phyloP scores from a whole-genome alignment of 768 basidiomycete genomes.

The Trametes punicea region DNA sequence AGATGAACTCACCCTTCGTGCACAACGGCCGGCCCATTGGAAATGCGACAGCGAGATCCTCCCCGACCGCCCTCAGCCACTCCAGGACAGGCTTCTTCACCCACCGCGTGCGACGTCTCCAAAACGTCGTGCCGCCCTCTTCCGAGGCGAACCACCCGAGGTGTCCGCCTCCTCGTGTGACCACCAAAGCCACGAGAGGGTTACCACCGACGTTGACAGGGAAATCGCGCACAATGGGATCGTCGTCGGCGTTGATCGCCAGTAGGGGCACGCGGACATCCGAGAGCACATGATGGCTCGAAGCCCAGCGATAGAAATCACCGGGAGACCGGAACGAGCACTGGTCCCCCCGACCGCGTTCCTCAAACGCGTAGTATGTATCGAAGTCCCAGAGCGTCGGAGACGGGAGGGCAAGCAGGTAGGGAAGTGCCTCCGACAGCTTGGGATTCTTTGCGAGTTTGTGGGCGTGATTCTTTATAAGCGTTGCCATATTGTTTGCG shows the following conservation, averaged over 20 bases:
- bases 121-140: not conserved
- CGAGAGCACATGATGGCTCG: constrained; percentile 58
- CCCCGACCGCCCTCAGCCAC: constrained; percentile 59
- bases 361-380: constrained; percentile 26
- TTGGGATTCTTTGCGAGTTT: constrained; percentile 37
- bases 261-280: constrained; percentile 70
- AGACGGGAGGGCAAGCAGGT: constrained; percentile 1
- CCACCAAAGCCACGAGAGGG: constrained; percentile 51
- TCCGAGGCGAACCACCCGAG: constrained; percentile 73
- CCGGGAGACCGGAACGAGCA: constrained; percentile 38
- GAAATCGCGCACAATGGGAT: constrained; percentile 67
- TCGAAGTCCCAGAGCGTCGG: constrained; percentile 9
- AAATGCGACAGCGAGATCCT: constrained; percentile 42
- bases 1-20: constrained; percentile 55
- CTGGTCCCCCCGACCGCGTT: not conserved
- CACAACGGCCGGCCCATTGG: constrained; percentile 33
- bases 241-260: constrained; percentile 73
- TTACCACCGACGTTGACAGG: constrained; percentile 55
- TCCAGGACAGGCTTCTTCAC: constrained; percentile 65
- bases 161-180: constrained; percentile 72
- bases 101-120: constrained; percentile 44
- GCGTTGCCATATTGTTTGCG: constrained; percentile 51
- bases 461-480: constrained; percentile 47
- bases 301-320: constrained; percentile 50
- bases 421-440: constrained; percentile 7